A percentile compares a stretch with the other conserved stretches of the same genome.
phyloP scores from a whole-genome alignment of 768 basidiomycete species.

The Sistotremastrum suecicum region DNA sequence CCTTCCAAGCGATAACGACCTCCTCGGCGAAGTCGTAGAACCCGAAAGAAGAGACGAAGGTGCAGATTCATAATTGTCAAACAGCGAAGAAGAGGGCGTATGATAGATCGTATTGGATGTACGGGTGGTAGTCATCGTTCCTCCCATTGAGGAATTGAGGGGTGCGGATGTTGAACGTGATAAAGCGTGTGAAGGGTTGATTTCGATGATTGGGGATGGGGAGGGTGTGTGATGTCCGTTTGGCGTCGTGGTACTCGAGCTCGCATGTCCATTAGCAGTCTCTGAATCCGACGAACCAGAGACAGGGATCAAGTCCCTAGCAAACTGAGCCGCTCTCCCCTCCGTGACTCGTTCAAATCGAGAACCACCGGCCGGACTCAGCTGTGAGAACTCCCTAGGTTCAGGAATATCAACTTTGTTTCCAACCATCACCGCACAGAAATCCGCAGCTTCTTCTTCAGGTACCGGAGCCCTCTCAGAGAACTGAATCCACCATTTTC shows the following conservation, averaged over 20 bases:
- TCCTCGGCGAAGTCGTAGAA: slow-evolving; percentile 3
- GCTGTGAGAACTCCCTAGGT: neutral
- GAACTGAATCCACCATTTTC: slow-evolving; percentile 74
- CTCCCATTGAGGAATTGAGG: slow-evolving; percentile 21
- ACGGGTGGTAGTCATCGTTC: slow-evolving; percentile 43
- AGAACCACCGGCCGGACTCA: slow-evolving; percentile 5
- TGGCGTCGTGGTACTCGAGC: neutral
- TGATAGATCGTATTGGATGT: slow-evolving; percentile 54
- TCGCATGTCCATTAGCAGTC: neutral
- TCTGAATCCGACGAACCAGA: slow-evolving; percentile 7
- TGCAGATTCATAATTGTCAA: slow-evolving; percentile 46
- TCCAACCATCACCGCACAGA: slow-evolving; percentile 55
- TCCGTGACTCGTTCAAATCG: slow-evolving; percentile 16
- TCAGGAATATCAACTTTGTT: slow-evolving; percentile 59
- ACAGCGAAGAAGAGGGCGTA: slow-evolving; percentile 68
- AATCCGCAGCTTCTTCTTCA: slow-evolving; percentile 47
- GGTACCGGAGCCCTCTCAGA: slow-evolving; percentile 46
- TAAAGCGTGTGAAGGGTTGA: slow-evolving; percentile 23
- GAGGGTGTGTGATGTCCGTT: slow-evolving; percentile 8
- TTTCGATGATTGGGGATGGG: slow-evolving; percentile 15
- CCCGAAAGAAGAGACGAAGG: slow-evolving; percentile 32
- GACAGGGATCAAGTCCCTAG: slow-evolving; percentile 42
- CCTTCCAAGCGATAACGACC: no score
- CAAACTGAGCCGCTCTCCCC: slow-evolving; percentile 34
- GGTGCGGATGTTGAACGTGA: slow-evolving; percentile 31